Evolutionary conservation across 768 basidiomycete genomes (phyloP).

Genomic region (Polyporus arcularius): DNA sequence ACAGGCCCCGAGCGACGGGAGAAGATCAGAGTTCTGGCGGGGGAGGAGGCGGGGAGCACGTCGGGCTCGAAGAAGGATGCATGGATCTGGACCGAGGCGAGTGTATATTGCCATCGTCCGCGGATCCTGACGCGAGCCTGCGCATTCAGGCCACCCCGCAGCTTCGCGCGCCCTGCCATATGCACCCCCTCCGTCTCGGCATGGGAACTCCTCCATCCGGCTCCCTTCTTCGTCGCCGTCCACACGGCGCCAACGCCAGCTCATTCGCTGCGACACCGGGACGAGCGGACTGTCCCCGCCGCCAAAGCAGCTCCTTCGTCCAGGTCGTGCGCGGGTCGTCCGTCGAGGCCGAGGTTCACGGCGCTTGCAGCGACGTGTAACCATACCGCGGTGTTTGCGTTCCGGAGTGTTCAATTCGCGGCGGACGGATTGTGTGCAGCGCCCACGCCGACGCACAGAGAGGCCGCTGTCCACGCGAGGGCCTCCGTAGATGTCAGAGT

Average conservation of each 20-base stretch:
- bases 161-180: not conserved
- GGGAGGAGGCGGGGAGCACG: not conserved
- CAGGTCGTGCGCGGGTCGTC: not conserved
- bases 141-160: not conserved
- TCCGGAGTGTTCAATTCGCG: no score
- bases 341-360: not conserved
- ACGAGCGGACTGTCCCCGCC: constrained; percentile 11
- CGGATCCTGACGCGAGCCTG: constrained; percentile 13
- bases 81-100: not conserved
- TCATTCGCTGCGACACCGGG: constrained; percentile 3
- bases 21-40: not conserved
- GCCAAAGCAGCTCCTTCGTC: not conserved
- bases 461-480: no score
- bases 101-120: not conserved
- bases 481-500: not conserved
- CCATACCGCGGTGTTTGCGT: no score
- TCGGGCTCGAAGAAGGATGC: not conserved
- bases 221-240: not conserved
- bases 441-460: no score
- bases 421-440: no score
- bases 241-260: not conserved
- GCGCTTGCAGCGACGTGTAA: no score
- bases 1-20: constrained; percentile 4
- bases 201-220: constrained; percentile 6
- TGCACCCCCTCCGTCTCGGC: constrained; percentile 1